Base-by-base conservation (phyloP, 1,139 yeast species). In the Hemisphaericaspora xylofermentans region DNA sequence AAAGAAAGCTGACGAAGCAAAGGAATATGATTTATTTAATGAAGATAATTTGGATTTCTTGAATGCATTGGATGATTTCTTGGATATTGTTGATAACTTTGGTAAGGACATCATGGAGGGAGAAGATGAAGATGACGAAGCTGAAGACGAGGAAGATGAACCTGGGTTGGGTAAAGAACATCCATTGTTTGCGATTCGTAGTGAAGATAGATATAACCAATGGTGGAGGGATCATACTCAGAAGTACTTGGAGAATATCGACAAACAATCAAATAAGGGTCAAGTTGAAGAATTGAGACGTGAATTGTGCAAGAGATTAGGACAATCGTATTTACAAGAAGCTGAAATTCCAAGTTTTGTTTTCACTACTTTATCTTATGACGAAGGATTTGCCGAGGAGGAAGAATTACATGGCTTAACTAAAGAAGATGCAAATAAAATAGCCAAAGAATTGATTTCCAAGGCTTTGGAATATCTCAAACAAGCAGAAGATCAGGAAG, bases 11-110 rank as follows among this genome's bases (percentile, higher is more conserved):
- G 59, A 54, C 2, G 49, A 56, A 6, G 46, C 43, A 21, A 49
- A 63, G 33, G 52, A 60, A 21, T 66, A 51, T 46, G 53, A 47
- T 1, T 51, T 60, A 38, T 66, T 69, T 46, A 64, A 68, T 54
- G 44, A 39, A 32, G 73, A 69, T 21, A 67, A 68, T 36, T 73
- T 75, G 45, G 81, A 77, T 46, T 66, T 76, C 21, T 70, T 81
- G 47, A 76, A 74, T 42, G 71, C 76, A 8, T 61, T 82, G 36
- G 87, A 84, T 53, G 91, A 82, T 56, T 61, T 84, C 45, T 61
- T 84, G 35, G 88, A 84, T 44, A 76, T 82, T 47, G 70, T 81
- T 16, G 83, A 79, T 44, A 80, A 81, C 49, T 84, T 82, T 49
- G 88, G 88, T 9, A 68, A 67, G 35, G 62, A 55, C 17, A 60